Conservation (phyloP, 139 green algal genomes). For the Yamagishiella unicocca region DNA sequence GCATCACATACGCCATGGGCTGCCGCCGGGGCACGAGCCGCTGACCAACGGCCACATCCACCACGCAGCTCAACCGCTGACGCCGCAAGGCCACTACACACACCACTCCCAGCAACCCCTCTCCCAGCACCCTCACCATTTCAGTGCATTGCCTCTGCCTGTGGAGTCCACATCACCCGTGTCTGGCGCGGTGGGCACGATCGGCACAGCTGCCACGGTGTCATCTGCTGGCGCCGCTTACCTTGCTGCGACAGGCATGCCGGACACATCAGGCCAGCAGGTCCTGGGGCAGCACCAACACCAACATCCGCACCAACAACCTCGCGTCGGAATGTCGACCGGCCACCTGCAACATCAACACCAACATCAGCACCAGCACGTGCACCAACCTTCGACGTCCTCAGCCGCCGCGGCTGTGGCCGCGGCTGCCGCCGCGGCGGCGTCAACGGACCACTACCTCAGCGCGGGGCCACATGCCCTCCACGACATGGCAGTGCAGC, state of each 20-base stretch:
- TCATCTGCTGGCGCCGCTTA: neutral
- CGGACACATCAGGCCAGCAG: neutral
- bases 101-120: constrained; percentile 15
- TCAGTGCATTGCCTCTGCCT: neutral
- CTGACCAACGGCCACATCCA: constrained; percentile 19
- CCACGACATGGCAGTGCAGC: neutral
- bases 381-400: neutral
- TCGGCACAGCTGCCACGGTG: neutral
- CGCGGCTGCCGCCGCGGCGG: neutral
- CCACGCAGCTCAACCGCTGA: neutral
- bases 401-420: neutral
- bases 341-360: neutral
- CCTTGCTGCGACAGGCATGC: neutral
- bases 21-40: neutral
- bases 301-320: neutral
- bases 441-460: neutral
- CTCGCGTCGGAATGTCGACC: neutral
- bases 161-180: neutral
- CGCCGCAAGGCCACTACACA: neutral
- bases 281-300: constrained; percentile 3
- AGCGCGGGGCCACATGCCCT: neutral
- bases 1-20: neutral
- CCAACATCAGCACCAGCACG: neutral
- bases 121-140: neutral
- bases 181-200: neutral